Evolutionary conservation across 2,329 filamentous ascomycete species (phyloP).

Genomic region (Penicillium sp.): DNA sequence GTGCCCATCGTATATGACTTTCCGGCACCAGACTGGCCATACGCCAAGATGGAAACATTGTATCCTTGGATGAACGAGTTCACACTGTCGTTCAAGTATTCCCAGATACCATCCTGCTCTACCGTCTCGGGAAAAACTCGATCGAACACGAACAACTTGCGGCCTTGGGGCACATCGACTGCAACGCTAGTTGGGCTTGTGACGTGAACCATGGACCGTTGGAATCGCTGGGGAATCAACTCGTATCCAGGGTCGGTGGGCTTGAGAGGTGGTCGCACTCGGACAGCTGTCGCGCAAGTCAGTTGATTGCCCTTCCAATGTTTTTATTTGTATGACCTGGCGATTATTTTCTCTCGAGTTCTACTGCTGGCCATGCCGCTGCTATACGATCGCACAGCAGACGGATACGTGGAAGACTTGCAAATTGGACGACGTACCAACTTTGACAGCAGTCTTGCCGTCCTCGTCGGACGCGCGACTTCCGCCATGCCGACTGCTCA

Average conservation of each 20-base stretch:
- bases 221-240: constrained; percentile 92
- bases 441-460: constrained; percentile 88
- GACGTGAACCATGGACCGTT: constrained; percentile 87
- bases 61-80: constrained; percentile 91
- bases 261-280: constrained; percentile 83
- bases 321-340: not conserved
- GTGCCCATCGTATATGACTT: constrained; percentile 99
- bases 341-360: not conserved
- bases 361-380: not conserved
- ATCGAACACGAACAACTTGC: constrained; percentile 96
- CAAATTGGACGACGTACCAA: constrained; percentile 67
- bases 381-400: constrained; percentile 7
- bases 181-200: constrained; percentile 80
- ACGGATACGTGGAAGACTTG: not conserved
- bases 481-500: constrained; percentile 69
- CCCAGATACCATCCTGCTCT: constrained; percentile 87
- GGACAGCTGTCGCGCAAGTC: constrained; percentile 66
- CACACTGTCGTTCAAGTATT: constrained; percentile 89
- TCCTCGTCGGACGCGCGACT: constrained; percentile 90
- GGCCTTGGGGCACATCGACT: constrained; percentile 88
- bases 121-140: constrained; percentile 85
- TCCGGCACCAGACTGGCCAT: constrained; percentile 94
- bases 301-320: not conserved
- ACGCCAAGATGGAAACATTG: constrained; percentile 96
- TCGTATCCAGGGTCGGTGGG: constrained; percentile 88